Evolutionary conservation across 257 asterid species (phyloP), one percentile per base, ranked within the genome.

Genomic region (Solanum pinnatisectum): DNA sequence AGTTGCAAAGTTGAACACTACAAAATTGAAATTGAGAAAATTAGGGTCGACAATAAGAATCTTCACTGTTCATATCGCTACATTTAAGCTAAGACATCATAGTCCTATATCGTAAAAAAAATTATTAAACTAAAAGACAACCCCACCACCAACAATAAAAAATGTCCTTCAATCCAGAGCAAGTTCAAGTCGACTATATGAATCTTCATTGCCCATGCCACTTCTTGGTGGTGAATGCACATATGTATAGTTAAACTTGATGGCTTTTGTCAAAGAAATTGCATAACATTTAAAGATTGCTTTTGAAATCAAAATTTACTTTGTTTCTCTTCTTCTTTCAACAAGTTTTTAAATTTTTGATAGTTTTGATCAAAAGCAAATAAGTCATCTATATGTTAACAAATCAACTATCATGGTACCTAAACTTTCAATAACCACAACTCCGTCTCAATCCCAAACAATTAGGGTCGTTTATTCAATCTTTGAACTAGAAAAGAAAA

Each of bases 1-100:
- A 0, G 94, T 91, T 11, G 27, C 10, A 91, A 92, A 95, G 87
- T 95, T 95, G 94, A 95, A 95, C 88, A 91, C 98, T 94, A 92
- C 90, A 90, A 16, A 52, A 27, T 22, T 30, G 7, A 68, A n/a
- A 83, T 37, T 67, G 6, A 65, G 22, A 25, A 71, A 85, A 40
- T 39, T 8, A 5, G 79, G 23, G 0, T 70, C 6, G 36, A 32
- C 11, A 3, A 1, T 32, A 70, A 16, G 13, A 30, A 70, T 70
- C 2, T 11, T 52, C 23, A 79, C 20, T 42, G 2, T 7, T 4
- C 7, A 78, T 79, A 79, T 49, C 52, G 3, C 3, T 78, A 6
- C 18, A 27, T 83, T 83, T 27, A 27, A 83, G 30, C 25, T 20
- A 13, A 46, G 3, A 12, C 60, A 14, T 42, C 70, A 82, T 30